A percentile compares a stretch with the other conserved stretches of the same genome.
Conservation (phyloP, 306 rosid genomes). For the Vigna unguiculata region DNA sequence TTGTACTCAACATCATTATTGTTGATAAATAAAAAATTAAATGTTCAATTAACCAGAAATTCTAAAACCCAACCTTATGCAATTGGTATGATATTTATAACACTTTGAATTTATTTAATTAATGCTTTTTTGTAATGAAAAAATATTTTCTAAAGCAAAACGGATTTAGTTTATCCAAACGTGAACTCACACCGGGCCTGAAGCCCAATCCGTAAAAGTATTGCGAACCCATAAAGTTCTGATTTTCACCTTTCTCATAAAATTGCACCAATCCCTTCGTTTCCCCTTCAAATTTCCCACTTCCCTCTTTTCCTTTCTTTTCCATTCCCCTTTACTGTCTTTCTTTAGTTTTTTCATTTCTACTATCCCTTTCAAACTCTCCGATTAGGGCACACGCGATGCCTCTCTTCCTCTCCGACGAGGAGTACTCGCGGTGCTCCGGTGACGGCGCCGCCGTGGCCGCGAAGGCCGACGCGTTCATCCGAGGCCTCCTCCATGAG, state of each 20-base stretch:
- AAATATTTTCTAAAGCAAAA: no score
- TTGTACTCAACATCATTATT: no score
- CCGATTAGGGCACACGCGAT: slow-evolving; percentile 54
- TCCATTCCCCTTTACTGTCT: neutral
- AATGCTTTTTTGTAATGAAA: no score
- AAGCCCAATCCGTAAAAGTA: no score
- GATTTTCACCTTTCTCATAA: neutral
- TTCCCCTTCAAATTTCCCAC: slow-evolving; percentile 48
- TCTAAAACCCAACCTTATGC: no score
- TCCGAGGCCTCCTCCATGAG: slow-evolving; percentile 72
- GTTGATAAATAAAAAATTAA: no score
- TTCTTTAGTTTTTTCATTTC: neutral
- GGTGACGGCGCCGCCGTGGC: slow-evolving; percentile 63
- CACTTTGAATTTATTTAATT: no score
- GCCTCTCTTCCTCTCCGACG: slow-evolving; percentile 85
- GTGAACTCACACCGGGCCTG: no score
- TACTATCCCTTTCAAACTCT: neutral
- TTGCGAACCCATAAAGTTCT: no score
- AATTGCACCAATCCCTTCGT: neutral
- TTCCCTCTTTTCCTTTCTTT: slow-evolving; percentile 35
- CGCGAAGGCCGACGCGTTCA: slow-evolving; percentile 83
- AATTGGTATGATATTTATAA: no score
- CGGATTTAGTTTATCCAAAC: no score
- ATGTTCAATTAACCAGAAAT: no score
- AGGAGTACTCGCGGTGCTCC: slow-evolving; percentile 75